Evolutionary conservation across 495 filamentous ascomycete genomes (phyloP).

Genomic region (Penicillium malachiteum): DNA sequence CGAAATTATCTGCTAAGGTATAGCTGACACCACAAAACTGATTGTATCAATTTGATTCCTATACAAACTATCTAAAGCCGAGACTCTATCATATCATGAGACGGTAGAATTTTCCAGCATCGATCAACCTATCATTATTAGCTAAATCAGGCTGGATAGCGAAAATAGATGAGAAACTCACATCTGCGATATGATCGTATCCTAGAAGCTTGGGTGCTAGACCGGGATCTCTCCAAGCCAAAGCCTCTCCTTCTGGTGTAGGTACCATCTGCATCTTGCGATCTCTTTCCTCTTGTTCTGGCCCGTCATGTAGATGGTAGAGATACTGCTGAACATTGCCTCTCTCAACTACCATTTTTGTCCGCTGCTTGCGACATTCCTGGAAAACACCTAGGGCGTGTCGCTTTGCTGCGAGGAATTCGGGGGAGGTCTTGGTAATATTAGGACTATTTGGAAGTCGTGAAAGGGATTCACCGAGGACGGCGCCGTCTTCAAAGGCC

Average conservation of each 20-base stretch:
- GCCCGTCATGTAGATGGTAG: slow-evolving; percentile 52
- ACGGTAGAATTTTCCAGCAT: slow-evolving; percentile 7
- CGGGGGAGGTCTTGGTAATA: slow-evolving; percentile 24
- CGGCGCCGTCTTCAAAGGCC: slow-evolving; percentile 51
- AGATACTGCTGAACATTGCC: slow-evolving; percentile 50
- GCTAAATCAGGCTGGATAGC: neutral
- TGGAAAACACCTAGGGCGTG: slow-evolving; percentile 46
- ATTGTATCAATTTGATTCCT: neutral
- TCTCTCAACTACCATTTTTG: slow-evolving; percentile 42
- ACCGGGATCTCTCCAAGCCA: slow-evolving; percentile 48
- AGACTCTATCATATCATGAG: slow-evolving; percentile 12
- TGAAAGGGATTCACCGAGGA: slow-evolving; percentile 48
- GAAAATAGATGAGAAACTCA: slow-evolving; percentile 2
- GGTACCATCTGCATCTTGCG: slow-evolving; percentile 44
- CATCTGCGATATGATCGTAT: slow-evolving; percentile 44
- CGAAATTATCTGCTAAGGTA: neutral
- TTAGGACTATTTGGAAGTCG: slow-evolving; percentile 29
- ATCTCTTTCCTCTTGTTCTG: slow-evolving; percentile 49
- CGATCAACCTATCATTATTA: slow-evolving; percentile 15
- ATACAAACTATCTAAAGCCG: slow-evolving; percentile 14
- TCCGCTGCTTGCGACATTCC: slow-evolving; percentile 44
- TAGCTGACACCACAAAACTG: neutral
- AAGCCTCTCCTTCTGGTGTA: slow-evolving; percentile 41
- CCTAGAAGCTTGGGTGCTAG: slow-evolving; percentile 43
- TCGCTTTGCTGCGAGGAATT: slow-evolving; percentile 29